These are phyloP conservation scores for Fusarium anthophilum DNA, from an alignment of 2,329 filamentous ascomycete genomes.

Conservation along the genomic window DNA sequence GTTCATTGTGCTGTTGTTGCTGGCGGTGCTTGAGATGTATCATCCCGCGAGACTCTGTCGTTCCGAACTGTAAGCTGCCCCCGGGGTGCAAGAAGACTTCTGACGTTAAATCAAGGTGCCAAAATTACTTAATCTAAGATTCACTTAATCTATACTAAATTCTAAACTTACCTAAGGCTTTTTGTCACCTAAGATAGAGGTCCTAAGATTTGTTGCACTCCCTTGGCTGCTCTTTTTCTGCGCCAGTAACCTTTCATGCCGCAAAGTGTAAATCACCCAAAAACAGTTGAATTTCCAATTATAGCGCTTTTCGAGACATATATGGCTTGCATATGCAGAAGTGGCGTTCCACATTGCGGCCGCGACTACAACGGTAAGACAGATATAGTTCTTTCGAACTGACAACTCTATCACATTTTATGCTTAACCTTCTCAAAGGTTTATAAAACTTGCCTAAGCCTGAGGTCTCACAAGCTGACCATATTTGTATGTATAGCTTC, in stretches of 20 bases:
- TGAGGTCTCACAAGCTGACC: too few relatives aligned
- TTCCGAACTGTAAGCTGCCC: not conserved
- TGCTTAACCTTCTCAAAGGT: not conserved
- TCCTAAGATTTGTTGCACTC: too few relatives aligned
- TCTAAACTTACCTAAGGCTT: too few relatives aligned
- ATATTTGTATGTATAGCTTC: too few relatives aligned
- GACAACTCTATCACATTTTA: not conserved
- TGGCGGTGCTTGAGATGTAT: not conserved
- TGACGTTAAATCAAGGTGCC: too few relatives aligned
- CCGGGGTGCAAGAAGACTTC: too few relatives aligned
- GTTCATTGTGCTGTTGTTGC: not conserved
- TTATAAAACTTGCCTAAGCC: not conserved
- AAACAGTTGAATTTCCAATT: not conserved
- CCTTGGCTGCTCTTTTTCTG: not conserved
- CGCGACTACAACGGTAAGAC: not conserved
- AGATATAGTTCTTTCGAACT: not conserved
- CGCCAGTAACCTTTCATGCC: not conserved
- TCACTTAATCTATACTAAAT: too few relatives aligned
- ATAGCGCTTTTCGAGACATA: accelerated
- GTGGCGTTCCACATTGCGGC: not conserved
- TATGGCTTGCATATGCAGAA: not conserved
- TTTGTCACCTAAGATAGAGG: too few relatives aligned
- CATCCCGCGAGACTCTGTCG: not conserved
- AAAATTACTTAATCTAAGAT: too few relatives aligned
- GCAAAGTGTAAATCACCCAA: not conserved